Evolutionary conservation across 2,329 filamentous ascomycete genomes (phyloP).

Genomic region (Lizonia empirigonia): DNA sequence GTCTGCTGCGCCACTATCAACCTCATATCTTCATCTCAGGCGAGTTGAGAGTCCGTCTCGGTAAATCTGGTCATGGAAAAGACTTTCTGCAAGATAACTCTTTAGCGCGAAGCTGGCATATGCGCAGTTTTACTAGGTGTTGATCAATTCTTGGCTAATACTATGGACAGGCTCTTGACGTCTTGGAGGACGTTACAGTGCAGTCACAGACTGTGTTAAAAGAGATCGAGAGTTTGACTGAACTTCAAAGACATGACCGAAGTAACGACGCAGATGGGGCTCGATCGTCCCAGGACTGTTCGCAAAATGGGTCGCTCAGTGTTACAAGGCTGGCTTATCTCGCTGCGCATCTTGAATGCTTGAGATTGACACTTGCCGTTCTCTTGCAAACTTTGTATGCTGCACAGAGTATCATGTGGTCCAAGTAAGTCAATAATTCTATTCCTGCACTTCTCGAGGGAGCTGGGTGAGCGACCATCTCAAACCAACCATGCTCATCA

Average conservation of each 20-base stretch:
- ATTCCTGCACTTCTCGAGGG: background rate
- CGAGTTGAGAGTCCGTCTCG: background rate
- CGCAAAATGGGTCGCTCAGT: background rate
- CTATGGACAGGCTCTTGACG: conserved; percentile 35
- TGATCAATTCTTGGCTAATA: background rate
- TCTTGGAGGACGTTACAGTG: conserved; percentile 41
- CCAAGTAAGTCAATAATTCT: conserved; percentile 36
- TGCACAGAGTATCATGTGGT: conserved; percentile 47
- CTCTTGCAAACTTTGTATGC: conserved; percentile 48
- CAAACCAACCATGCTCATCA: background rate
- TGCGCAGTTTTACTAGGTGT: no score
- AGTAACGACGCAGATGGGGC: conserved; percentile 4
- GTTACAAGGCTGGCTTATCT: conserved; percentile 40
- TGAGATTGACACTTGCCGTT: conserved; percentile 46
- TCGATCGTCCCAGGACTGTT: background rate
- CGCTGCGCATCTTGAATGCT: conserved; percentile 41
- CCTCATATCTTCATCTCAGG: background rate
- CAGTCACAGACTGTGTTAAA: conserved; percentile 38
- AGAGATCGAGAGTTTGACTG: conserved; percentile 37
- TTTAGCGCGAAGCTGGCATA: background rate
- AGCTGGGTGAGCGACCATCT: background rate
- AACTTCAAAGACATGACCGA: conserved; percentile 7
- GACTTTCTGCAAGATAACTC: background rate
- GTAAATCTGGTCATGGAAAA: background rate
- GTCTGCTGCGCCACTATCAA: background rate